Percentiles rank a stretch among this genome's conserved stretches.
Conservation (phyloP, 2,329 filamentous ascomycete genomes). For the Diaporthe eres region DNA sequence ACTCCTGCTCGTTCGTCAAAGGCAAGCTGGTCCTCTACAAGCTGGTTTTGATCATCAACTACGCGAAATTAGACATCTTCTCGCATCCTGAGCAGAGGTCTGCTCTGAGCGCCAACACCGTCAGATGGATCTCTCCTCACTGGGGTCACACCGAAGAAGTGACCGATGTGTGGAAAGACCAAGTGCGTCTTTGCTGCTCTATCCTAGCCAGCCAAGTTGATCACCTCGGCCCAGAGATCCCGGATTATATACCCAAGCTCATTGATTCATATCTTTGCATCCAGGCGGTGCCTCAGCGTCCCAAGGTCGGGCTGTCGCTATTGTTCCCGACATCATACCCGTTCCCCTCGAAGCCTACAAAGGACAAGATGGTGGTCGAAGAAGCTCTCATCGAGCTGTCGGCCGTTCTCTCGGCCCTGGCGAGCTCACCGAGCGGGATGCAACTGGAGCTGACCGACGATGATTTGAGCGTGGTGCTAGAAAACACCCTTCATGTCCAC, state of each 20-base stretch:
- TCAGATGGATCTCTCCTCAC: conserved; percentile 92
- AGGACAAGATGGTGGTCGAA: conserved; percentile 77
- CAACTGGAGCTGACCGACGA: conserved; percentile 81
- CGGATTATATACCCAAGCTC: conserved; percentile 91
- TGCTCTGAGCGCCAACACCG: conserved; percentile 83
- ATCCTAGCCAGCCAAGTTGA: conserved; percentile 89
- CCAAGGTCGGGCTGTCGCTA: conserved; percentile 81
- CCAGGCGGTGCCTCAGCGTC: conserved; percentile 65
- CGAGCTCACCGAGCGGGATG: conserved; percentile 80
- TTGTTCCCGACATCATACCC: conserved; percentile 93
- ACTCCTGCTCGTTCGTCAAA: conserved; percentile 88
- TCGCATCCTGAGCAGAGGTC: conserved; percentile 81
- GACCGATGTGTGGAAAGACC: conserved; percentile 90
- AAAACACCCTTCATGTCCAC: conserved; percentile 85
- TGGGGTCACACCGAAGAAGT: conserved; percentile 85
- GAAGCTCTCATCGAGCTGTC: conserved; percentile 92
- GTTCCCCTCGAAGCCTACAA: conserved; percentile 81
- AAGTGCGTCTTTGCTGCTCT: conserved; percentile 93
- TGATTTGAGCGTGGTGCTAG: conserved; percentile 81
- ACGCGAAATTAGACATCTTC: conserved; percentile 87
- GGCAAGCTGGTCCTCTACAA: conserved; percentile 95
- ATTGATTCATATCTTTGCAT: conserved; percentile 90
- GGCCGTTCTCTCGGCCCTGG: conserved; percentile 86
- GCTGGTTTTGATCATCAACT: conserved; percentile 92
- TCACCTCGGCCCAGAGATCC: conserved; percentile 83